Base-by-base conservation (phyloP, 129 eudicot genomes). In the Gnaphalium uliginosum region DNA sequence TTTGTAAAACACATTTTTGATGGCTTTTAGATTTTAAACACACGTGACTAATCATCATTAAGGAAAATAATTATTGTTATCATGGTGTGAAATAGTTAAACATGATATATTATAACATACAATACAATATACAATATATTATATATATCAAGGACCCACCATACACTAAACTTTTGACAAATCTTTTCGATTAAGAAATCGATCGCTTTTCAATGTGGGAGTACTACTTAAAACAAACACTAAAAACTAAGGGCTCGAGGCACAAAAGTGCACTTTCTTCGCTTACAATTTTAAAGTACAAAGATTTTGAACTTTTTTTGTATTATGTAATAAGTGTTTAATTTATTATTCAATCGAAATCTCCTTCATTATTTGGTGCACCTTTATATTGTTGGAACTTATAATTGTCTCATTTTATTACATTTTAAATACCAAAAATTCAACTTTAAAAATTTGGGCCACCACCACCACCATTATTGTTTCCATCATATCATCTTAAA, bases 181-280 rank as follows among this genome's bases (percentile, higher is more conserved):
- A 72, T 72, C 78, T 72, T 79, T 79, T 65, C 11, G 39, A 79
- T 54, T 66, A 79, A 79, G 83, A 79, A 64, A 65, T 79, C 68
- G 19, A 65, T 79, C 74, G 21, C 79, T 75, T 75, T 75, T 22
- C 1, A 65, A 13, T 25, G 43, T 4, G 46, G 32, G 75, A 35
- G 62, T 6, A 37, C 39, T 32, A 51, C 72, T 17, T 30, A 18
- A 71, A 79, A 72, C 26, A 60, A 64, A 43, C 68, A 72, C 69
- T 65, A 21, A 27, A 64, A 79, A 79, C 78, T 72, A 65, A 79
- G 78, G 83, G 83, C 83, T 79, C 78, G 69, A 79, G 83, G 83
- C 83, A 66, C 53, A 46, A 79, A 79, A 79, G 74, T 72, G 60
- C 83, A 79, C 74, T 72, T 72, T 79, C 75, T 23, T 77, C 69